Percentiles rank a stretch among this genome's conserved stretches.
These are phyloP conservation scores for Amauroascus niger DNA, from an alignment of 2,329 filamentous ascomycete species.

Conservation along the genomic window DNA sequence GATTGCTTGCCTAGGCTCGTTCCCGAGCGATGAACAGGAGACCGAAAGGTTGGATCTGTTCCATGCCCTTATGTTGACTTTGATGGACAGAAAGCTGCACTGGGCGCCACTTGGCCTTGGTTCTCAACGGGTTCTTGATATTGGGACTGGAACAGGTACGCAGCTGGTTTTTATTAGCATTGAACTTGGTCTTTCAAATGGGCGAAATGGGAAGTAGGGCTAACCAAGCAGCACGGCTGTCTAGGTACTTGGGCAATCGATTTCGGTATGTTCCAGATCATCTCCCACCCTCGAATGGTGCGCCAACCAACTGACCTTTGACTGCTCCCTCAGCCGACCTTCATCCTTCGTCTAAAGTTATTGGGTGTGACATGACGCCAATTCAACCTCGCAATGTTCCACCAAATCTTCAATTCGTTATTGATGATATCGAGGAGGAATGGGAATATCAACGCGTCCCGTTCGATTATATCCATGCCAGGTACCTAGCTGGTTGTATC, in stretches of 20 bases:
- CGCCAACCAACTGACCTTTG: background rate
- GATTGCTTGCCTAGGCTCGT: background rate
- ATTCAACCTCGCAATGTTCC: constrained; percentile 33
- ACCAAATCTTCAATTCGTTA: constrained; percentile 47
- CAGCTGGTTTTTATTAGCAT: background rate
- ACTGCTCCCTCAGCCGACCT: constrained; percentile 17
- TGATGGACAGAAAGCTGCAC: constrained; percentile 17
- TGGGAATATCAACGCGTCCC: constrained; percentile 48
- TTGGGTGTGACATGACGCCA: constrained; percentile 25
- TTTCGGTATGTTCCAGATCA: constrained; percentile 22
- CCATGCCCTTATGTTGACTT: constrained; percentile 14
- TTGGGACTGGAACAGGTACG: constrained; percentile 18
- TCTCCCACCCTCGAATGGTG: background rate
- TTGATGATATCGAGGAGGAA: constrained; percentile 49
- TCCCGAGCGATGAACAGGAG: constrained; percentile 19
- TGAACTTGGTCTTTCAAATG: background rate
- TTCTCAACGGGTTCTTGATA: constrained; percentile 17
- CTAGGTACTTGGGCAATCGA: constrained; percentile 36
- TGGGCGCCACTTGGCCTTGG: constrained; percentile 16
- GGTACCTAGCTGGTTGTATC: constrained; percentile 48
- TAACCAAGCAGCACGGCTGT: background rate
- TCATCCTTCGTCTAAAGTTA: constrained; percentile 21
- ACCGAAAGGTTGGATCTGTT: constrained; percentile 17
- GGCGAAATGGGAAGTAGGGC: background rate
- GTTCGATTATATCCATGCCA: constrained; percentile 54